A percentile compares a stretch with the other conserved stretches of the same genome.
phyloP scores from a whole-genome alignment of 2,329 filamentous ascomycete species.

The Cladosporium colombiae region DNA sequence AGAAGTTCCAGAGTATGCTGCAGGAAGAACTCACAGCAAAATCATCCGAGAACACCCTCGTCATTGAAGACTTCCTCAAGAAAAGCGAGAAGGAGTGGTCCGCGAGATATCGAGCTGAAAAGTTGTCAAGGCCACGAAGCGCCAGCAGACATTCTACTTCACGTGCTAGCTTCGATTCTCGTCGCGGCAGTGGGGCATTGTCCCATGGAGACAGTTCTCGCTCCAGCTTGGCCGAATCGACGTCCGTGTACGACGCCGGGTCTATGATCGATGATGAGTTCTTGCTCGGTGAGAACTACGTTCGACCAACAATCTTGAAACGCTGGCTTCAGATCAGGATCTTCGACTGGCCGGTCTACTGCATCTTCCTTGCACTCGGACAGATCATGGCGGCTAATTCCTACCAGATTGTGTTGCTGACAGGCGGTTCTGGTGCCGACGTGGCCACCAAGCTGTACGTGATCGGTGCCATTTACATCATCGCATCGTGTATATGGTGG shows the following conservation, averaged over 20 bases:
- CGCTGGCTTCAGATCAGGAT: constrained; percentile 57
- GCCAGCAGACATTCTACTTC: constrained; percentile 21
- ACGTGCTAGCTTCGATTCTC: constrained; percentile 37
- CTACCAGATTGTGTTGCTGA: constrained; percentile 65
- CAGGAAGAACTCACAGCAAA: constrained; percentile 52
- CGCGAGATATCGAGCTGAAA: constrained; percentile 56
- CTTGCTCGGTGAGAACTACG: constrained; percentile 54
- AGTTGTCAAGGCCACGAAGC: constrained; percentile 51
- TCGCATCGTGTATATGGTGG: constrained; percentile 62
- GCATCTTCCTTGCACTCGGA: constrained; percentile 60
- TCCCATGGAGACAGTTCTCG: constrained; percentile 29
- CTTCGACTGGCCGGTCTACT: constrained; percentile 63
- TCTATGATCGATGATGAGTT: constrained; percentile 5
- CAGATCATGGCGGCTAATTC: constrained; percentile 65
- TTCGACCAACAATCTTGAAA: constrained; percentile 58
- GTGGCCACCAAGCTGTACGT: constrained; percentile 59
- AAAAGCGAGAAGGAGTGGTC: constrained; percentile 69
- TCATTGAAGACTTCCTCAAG: constrained; percentile 63
- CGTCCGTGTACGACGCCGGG: constrained; percentile 41
- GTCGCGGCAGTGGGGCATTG: not conserved
- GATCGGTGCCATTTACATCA: constrained; percentile 59
- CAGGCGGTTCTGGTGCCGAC: constrained; percentile 58
- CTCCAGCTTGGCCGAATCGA: constrained; percentile 36
- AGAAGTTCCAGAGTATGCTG: constrained; percentile 57
- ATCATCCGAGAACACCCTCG: constrained; percentile 59